Base-by-base conservation (phyloP, 257 asterid genomes). In the Solanum sejunctum region DNA sequence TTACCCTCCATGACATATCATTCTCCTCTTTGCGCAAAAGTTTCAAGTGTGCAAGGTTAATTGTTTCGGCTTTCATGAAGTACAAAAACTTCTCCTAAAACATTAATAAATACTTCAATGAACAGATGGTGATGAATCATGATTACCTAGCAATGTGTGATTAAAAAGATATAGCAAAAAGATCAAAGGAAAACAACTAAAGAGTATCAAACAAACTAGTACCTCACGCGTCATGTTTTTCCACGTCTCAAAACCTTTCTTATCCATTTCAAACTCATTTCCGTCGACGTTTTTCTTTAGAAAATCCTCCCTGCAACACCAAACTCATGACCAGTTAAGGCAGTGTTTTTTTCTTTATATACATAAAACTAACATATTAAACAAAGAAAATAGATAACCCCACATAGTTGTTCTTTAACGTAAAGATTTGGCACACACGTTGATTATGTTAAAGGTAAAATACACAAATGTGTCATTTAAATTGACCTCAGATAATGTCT, bases 301-400 rank as follows among this genome's bases (percentile, higher is more conserved):
- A 75, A 90, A 88, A 39, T 91, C 90, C 85, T 93, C 98, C 89
- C 98, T 93, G 71, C 85, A 89, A 84, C 85, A 85, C 80, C 84
- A 84, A 81, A 58, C 41, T 47, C 57, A 21, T 51, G 45, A 72
- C 56, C 32, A 39, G 16, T 36, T 69, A 69, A 69, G 9, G 39
- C 23, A 1, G 0, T 3, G 18, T 17, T 20, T 58, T 45, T n/a
- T 41, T 10, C 13, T 71, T 71, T 69, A 36, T 8, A 71, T 21
- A 71, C 23, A 18, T 20, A 41, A 10, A 11, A 23, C 41, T 63
- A 18, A 43, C 80, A 72, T n/a, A 18, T 5, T 39, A 9, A 70
- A 20, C 52, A 39, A 70, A 70, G 16, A 5, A 69, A 67, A 70
- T 39, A 70, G 52, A 39, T 39, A 70, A 39, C 78, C 28, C 12